These are phyloP conservation scores for Fusarium virguliforme DNA, from an alignment of 2,329 filamentous ascomycete genomes.

Conservation along the genomic window DNA sequence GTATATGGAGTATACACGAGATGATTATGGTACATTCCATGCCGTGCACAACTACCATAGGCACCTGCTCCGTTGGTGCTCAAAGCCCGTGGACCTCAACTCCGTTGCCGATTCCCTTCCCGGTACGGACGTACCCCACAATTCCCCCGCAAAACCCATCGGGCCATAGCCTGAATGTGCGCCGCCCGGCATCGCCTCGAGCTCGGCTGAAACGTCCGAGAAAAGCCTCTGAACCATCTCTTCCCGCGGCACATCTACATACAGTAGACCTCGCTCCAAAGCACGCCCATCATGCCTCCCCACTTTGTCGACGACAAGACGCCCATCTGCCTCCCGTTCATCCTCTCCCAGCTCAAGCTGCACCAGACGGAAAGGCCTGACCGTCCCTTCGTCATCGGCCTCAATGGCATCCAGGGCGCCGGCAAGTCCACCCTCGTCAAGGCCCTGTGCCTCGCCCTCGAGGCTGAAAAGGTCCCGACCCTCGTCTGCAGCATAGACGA, in stretches of 20 bases:
- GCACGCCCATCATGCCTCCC: conserved; percentile 48
- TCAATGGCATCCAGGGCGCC: conserved; percentile 93
- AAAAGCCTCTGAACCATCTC: neutral
- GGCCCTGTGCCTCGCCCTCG: conserved; percentile 74
- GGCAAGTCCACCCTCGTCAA: conserved; percentile 92
- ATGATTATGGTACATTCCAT: too few relatives aligned
- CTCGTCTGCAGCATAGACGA: conserved; percentile 89
- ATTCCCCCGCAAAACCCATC: conserved; percentile 44
- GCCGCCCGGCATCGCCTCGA: conserved; percentile 23
- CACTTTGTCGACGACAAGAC: conserved; percentile 83
- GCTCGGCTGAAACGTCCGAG: conserved; percentile 39
- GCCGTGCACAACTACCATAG: too few relatives aligned
- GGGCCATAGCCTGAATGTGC: conserved; percentile 35
- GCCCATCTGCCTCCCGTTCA: conserved; percentile 83
- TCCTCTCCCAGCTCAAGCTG: conserved; percentile 71
- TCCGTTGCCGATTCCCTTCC: conserved; percentile 44
- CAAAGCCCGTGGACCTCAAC: too few relatives aligned
- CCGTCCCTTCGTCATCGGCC: conserved; percentile 83
- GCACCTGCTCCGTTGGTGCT: too few relatives aligned
- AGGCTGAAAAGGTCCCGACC: conserved; percentile 71
- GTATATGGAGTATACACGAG: too few relatives aligned
- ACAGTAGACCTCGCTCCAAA: too few relatives aligned
- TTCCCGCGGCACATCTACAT: conserved; percentile 30
- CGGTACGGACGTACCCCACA: conserved; percentile 43
- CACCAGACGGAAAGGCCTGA: conserved; percentile 61